Evolutionary conservation across 139 green algal species (phyloP), one percentile per base, ranked within the genome.

Genomic region (Asterochloris erici): DNA sequence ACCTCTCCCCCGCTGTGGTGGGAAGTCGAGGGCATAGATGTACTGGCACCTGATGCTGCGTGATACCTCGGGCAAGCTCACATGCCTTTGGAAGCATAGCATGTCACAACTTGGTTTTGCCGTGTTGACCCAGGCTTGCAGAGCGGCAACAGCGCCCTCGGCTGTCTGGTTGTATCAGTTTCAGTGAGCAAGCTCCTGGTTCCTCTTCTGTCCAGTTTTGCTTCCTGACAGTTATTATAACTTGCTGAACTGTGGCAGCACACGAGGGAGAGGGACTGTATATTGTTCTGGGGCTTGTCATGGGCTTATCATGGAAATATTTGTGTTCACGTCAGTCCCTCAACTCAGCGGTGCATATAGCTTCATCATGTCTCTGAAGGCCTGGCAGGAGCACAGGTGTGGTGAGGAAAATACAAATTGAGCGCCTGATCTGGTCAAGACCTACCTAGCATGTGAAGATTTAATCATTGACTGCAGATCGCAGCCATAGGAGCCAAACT

Each of bases 1-100:
- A 90, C 74, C 14, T 98, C 94, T 61, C 94, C 93, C 24, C 92
- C 91, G 26, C 86, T 98, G 63, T 97, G 91, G 89, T 96, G 93
- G 93, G 86, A 95, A 81, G 38, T 26, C 15, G 24, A 82, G 47
- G 29, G 70, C 24, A 29, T 27, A 76, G 24, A 21, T 47, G 24
- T 47, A 27, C 21, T 76, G 14, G 29, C 70, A 76, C 23, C 14
- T 21, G 62, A 21, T 71, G 66, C 21, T 4, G 2, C 17, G 21
- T 26, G 66, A 26, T 24, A 21, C 2, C n/a, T 71, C 19, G 19
- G 21, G 66, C 66, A 71, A 24, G 21, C 66, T 26, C 21, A 9
- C 21, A 9, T 26, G 66, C 9, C 19, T 1, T 26, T 71, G 66
- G 4, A 9, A 21, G 66, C 19, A 21, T 71, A 12, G 2, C 17